A percentile compares a stretch with the other conserved stretches of the same genome.
Evolutionary conservation across 495 filamentous ascomycete genomes (phyloP).

Genomic region (Penicillium odoratum): DNA sequence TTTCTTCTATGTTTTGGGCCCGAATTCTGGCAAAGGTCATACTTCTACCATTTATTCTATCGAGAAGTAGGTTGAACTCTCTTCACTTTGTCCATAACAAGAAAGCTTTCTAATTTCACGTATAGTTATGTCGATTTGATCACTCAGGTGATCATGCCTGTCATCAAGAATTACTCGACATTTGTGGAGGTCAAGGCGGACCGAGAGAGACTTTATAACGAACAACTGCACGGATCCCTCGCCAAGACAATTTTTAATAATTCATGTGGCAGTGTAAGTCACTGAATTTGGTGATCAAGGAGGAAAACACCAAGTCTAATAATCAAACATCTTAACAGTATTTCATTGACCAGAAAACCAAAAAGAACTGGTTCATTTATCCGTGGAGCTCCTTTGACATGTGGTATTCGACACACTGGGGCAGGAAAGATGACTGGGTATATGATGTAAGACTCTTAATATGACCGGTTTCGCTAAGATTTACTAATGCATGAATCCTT

Average conservation of each 20-base stretch:
- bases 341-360: conserved; percentile 11
- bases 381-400: conserved; percentile 16
- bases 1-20: conserved; percentile 29
- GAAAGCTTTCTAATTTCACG: neutral
- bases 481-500: too few relatives aligned
- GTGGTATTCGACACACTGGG: conserved; percentile 14
- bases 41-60: conserved; percentile 41
- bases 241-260: too few relatives aligned
- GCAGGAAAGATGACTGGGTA: conserved; percentile 9
- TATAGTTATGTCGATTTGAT: neutral
- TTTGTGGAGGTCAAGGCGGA: neutral
- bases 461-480: too few relatives aligned
- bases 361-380: conserved; percentile 19
- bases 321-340: conserved; percentile 5
- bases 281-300: neutral
- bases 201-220: too few relatives aligned
- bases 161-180: neutral
- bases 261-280: too few relatives aligned
- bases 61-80: conserved; percentile 41
- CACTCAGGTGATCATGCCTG: neutral
- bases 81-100: neutral
- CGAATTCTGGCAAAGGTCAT: conserved; percentile 27
- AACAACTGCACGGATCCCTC: too few relatives aligned
- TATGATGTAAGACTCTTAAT: conserved; percentile 2
- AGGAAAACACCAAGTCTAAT: neutral